Conservation (phyloP, 1,284 basidiomycete genomes). For the Polyporus tsugae region DNA sequence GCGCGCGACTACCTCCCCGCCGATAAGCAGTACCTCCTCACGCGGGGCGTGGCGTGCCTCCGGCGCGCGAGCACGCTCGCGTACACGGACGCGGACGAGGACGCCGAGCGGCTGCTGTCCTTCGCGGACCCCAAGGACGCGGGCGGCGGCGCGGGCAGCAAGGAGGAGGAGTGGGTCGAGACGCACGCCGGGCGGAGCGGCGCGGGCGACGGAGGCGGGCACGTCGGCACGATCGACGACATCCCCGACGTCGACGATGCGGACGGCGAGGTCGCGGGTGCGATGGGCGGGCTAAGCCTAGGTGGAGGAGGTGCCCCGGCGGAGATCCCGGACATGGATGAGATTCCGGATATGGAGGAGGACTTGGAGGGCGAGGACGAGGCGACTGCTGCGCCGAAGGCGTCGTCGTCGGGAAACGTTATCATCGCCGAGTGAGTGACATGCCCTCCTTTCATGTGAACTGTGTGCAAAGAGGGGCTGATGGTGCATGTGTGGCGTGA, state of each 20-base stretch:
- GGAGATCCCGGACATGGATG: conserved; percentile 50
- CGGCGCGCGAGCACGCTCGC: conserved; percentile 90
- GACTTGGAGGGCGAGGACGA: conserved; percentile 58
- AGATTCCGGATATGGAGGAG: conserved; percentile 51
- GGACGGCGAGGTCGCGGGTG: conserved; percentile 85
- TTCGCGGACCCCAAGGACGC: conserved; percentile 61
- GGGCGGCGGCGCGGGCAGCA: conserved; percentile 59
- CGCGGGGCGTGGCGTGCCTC: conserved; percentile 91
- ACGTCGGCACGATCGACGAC: conserved; percentile 75
- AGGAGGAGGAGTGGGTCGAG: conserved; percentile 87
- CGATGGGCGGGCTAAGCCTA: conserved; percentile 65
- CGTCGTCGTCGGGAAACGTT: conserved; percentile 34
- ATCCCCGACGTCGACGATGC: conserved; percentile 95
- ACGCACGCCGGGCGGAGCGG: conserved; percentile 80
- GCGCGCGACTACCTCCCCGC: conserved; percentile 90
- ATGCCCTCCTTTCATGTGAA: background rate
- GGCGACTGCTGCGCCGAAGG: conserved; percentile 80
- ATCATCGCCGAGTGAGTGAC: conserved; percentile 38
- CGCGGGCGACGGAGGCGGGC: conserved; percentile 55
- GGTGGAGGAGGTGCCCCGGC: conserved; percentile 59
- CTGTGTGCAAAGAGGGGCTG: background rate
- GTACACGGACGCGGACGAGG: conserved; percentile 95
- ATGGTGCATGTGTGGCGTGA: background rate
- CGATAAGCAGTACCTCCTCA: conserved; percentile 97
- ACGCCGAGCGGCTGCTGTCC: conserved; percentile 88